Conservation (phyloP, 441 rosid species). For the Kokia cookei region DNA sequence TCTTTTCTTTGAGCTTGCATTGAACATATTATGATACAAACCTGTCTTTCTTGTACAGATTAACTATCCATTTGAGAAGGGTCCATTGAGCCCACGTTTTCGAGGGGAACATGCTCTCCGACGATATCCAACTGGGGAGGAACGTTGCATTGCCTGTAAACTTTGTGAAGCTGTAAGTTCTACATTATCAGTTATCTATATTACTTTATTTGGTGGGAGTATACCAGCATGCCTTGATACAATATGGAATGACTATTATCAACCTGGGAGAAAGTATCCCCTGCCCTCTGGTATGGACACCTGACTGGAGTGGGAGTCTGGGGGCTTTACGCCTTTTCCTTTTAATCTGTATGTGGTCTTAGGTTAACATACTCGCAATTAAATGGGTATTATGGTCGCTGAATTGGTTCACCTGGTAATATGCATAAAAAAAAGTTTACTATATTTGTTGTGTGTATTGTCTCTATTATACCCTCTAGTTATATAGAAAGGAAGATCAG, state of each 20-base stretch:
- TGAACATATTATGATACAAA: not conserved
- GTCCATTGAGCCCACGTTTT: conserved; percentile 92
- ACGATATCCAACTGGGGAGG: conserved; percentile 91
- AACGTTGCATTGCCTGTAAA: conserved; percentile 98
- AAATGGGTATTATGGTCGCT: not conserved
- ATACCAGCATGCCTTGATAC: not conserved
- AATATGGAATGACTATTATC: not conserved
- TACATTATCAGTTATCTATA: not conserved
- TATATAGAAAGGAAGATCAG: not conserved
- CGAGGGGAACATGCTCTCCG: conserved; percentile 95
- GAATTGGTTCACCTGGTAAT: not conserved
- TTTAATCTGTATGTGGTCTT: not conserved
- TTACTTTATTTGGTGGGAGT: not conserved
- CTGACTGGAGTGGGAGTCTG: not conserved
- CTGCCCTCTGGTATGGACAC: not conserved
- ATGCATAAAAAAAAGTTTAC: not conserved
- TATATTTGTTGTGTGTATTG: not conserved
- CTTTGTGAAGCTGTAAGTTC: conserved; percentile 96
- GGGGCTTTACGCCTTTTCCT: not conserved
- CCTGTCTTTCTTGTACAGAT: conserved; percentile 40
- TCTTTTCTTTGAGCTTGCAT: conserved; percentile 1
- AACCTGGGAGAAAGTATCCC: not conserved
- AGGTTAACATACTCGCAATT: not conserved
- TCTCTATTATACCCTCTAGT: not conserved
- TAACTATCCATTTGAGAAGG: conserved; percentile 98